Conservation (phyloP, 1,284 basidiomycete species). For the Cerioporus squamosus region DNA sequence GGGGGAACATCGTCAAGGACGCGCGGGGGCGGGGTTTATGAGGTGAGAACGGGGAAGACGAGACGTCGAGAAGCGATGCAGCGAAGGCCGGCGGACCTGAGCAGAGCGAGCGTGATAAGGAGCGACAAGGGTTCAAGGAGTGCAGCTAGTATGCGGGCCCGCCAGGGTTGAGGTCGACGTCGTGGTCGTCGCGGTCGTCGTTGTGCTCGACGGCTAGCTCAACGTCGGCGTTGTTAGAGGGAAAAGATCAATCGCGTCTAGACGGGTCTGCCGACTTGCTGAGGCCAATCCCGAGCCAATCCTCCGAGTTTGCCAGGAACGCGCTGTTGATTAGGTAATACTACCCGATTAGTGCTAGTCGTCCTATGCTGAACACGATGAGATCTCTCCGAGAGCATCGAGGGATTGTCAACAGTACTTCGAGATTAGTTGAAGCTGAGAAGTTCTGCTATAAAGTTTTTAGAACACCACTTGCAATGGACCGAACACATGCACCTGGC, state of each 20-base stretch:
- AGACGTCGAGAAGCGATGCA: not conserved
- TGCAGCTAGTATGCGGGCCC: not conserved
- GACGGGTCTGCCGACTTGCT: too few relatives aligned
- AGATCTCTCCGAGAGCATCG: not conserved
- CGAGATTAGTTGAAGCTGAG: too few relatives aligned
- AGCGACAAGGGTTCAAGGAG: not conserved
- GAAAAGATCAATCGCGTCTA: too few relatives aligned
- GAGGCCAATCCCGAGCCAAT: too few relatives aligned
- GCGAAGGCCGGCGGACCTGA: not conserved
- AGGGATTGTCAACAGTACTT: too few relatives aligned
- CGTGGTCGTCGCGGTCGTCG: not conserved
- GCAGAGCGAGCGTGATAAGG: not conserved
- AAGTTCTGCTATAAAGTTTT: too few relatives aligned
- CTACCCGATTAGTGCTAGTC: not conserved
- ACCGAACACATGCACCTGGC: too few relatives aligned
- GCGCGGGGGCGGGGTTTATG: not conserved
- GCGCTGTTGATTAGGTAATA: not conserved
- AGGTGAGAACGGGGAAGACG: too few relatives aligned
- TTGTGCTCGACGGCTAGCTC: not conserved
- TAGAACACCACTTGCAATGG: too few relatives aligned
- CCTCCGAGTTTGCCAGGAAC: too few relatives aligned
- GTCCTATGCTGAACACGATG: not conserved
- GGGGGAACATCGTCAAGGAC: not conserved
- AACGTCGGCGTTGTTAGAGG: too few relatives aligned
- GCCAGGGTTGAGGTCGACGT: not conserved